phyloP scores from a whole-genome alignment of 2,329 filamentous ascomycete genomes.

The Epichloe hybrida region DNA sequence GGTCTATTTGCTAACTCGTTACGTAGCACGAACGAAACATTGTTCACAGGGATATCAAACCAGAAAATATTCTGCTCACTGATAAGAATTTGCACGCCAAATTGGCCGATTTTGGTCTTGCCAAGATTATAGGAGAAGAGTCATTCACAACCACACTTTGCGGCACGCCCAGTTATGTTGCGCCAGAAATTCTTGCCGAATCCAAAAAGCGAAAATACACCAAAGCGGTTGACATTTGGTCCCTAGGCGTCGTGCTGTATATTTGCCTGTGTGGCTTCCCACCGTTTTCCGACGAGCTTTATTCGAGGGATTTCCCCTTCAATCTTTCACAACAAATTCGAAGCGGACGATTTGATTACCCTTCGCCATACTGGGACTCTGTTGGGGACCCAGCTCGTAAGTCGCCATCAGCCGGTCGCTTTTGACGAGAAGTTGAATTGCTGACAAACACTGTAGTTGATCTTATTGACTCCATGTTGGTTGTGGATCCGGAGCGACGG shows the following conservation, averaged over 20 bases:
- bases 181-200: conserved; percentile 84
- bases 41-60: conserved; percentile 95
- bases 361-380: conserved; percentile 74
- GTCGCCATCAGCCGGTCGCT: conserved; percentile 12
- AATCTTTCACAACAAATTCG: conserved; percentile 82
- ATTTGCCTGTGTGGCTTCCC: conserved; percentile 96
- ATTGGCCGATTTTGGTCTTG: conserved; percentile 88
- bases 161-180: conserved; percentile 94
- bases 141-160: conserved; percentile 95
- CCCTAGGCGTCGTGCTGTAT: conserved; percentile 91
- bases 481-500: conserved; percentile 69
- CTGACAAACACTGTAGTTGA: conserved; percentile 37
- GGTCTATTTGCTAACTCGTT: not conserved
- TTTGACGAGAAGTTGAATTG: not conserved
- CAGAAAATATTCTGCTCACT: conserved; percentile 83
- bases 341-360: conserved; percentile 80
- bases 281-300: conserved; percentile 90
- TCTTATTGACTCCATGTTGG: conserved; percentile 88
- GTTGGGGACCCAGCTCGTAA: conserved; percentile 54
- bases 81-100: conserved; percentile 81
- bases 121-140: conserved; percentile 97
- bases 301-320: conserved; percentile 68
- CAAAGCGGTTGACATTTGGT: conserved; percentile 92
- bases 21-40: conserved; percentile 90
- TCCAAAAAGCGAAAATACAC: conserved; percentile 77